These are phyloP conservation scores for Hysterangium stoloniferum DNA, from an alignment of 768 basidiomycete species.

Conservation along the genomic window DNA sequence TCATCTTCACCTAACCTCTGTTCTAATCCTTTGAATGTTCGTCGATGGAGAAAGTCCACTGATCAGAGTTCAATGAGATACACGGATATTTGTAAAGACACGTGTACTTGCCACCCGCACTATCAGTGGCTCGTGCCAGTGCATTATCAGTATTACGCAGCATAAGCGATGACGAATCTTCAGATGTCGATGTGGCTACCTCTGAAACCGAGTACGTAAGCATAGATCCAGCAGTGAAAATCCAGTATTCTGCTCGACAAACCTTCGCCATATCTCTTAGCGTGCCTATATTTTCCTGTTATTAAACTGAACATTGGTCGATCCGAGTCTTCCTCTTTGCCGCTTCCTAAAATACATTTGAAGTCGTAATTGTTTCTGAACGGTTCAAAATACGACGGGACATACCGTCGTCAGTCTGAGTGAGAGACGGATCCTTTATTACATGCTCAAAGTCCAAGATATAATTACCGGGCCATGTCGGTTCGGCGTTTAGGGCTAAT, in stretches of 20 bases:
- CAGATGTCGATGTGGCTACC: background rate
- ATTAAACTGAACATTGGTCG: slow-evolving; percentile 78
- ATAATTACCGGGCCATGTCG: slow-evolving; percentile 70
- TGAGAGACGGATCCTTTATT: slow-evolving; percentile 22
- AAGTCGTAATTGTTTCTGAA: background rate
- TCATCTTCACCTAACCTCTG: slow-evolving; percentile 66
- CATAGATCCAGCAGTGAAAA: slow-evolving; percentile 6
- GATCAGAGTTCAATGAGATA: slow-evolving; percentile 7
- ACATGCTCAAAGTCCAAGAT: slow-evolving; percentile 68
- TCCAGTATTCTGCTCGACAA: slow-evolving; percentile 11
- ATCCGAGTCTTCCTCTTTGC: slow-evolving; percentile 49
- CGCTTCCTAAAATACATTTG: slow-evolving; percentile 14
- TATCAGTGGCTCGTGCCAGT: slow-evolving; percentile 48
- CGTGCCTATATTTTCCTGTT: slow-evolving; percentile 78
- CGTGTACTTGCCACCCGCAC: slow-evolving; percentile 55
- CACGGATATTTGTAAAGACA: background rate
- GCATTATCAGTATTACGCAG: slow-evolving; percentile 58
- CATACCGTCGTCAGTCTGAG: slow-evolving; percentile 13
- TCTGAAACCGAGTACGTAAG: background rate
- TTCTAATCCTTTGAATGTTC: slow-evolving; percentile 80
- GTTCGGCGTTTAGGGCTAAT: slow-evolving; percentile 64
- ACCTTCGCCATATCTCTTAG: slow-evolving; percentile 53
- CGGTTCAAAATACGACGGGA: background rate
- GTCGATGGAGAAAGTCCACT: slow-evolving; percentile 66
- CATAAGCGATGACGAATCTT: slow-evolving; percentile 38